Evolutionary conservation across 2,329 filamentous ascomycete genomes (phyloP), one percentile per base, ranked within the genome.

Genomic region (Seiridium unicorne): DNA sequence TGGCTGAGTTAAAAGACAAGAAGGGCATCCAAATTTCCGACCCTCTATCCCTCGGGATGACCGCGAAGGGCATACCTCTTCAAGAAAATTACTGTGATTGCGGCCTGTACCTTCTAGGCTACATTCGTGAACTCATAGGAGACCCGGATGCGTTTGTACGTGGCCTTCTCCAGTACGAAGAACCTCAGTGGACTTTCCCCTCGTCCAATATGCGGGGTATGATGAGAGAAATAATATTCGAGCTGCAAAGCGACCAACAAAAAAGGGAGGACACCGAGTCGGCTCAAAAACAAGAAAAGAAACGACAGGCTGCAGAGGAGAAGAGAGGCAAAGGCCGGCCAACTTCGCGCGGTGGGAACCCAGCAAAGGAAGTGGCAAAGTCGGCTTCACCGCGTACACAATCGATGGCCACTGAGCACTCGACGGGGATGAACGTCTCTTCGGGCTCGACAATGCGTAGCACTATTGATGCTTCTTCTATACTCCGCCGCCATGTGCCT

Each of bases 41-140:
- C 18, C 58, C 65, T 18, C 58, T 62, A 5, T 51, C 65, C 13
- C 58, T 77, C 38, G 86, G 84, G 3, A 87, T 91, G 79, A 92
- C 87, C 44, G 91, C 91, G 4, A 89, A 85, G 61, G 81, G 83
- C 6, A 89, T 97, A 11, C 94, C 95, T 0, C 77, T 84, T 62
- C 95, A 99, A 73, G 77, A 85, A 54, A 98, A 99, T 70, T 90
- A 84, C 66, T 93, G 86, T 62, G 95, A 99, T 71, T 99, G 95
- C 69, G 95, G 95, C 7, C 78, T 97, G 0, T 99, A 90, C 67
- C 78, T 98, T 3, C 78, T 97, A 3, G 90, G 89, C 2, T 99
- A 98, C 69, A 81, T 96, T 57, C 85, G 92, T 64, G 87, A 90
- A 64, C 97, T 99, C 64, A 82, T 96, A 13, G 81, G 86, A 57